Base-by-base conservation (phyloP, 306 rosid genomes). In the Canavalia ensiformis region DNA sequence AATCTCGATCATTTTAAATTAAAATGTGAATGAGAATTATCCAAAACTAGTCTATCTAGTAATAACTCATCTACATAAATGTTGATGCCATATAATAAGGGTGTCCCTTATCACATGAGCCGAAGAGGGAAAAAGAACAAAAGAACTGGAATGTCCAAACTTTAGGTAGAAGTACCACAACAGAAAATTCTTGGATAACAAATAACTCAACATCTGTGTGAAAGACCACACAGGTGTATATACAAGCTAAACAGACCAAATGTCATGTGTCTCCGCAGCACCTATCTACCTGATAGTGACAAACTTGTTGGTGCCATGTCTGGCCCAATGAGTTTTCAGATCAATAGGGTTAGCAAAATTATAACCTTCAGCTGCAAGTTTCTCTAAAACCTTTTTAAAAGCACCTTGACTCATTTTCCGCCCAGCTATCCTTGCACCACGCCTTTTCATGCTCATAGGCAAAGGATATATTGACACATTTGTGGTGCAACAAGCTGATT, bases 321-420 rank as follows among this genome's bases (percentile, higher is more conserved):
- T 90, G 6, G 99, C 99, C 99, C 99, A 95, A 60, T 95, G 90
- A 77, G 80, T 80, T 92, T 87, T 91, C 68, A 95, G 82, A 91
- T 95, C 97, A 80, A 95, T 95, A 7, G 99, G 92, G 72, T 84
- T 85, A 76, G 85, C 82, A 76, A 95, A 95, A 85, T 90, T 87
- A 75, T 95, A 95, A 34, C 97, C 97, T 85, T 93, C 94, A 58
- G 92, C 90, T 1, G 95, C 99, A 81, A 95, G 94, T 84, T 95
- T 95, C 92, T 95, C 99, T 70, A 95, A 81, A 9, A 95, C 99
- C 92, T 95, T 95, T 84, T 95, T 95, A 54, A 95, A 95, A 34
- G 99, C 99, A 71, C 99, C 99, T 80, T 88, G 92, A 79, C 97
- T 95, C 99, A 95, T 95, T 87, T 95, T 95, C 59, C 99, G 81